These are phyloP conservation scores for Secale cereale DNA, from an alignment of 176 grass and related monocot genomes.

Conservation along the genomic window DNA sequence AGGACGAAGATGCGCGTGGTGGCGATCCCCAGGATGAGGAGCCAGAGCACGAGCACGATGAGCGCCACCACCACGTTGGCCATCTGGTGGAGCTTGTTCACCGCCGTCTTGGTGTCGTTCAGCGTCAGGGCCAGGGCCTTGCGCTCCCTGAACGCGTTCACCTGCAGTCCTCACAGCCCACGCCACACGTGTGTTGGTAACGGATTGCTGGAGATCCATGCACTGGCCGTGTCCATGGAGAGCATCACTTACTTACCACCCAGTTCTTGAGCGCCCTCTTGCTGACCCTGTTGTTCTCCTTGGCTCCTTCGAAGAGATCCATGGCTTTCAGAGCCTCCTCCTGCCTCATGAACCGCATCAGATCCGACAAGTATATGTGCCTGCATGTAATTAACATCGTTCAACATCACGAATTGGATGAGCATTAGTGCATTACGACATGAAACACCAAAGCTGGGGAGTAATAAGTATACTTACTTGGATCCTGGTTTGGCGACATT, in stretches of 20 bases:
- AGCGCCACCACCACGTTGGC: constrained; percentile 68
- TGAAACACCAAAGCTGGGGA: not conserved
- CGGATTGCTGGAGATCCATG: too few relatives aligned
- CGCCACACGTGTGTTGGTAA: too few relatives aligned
- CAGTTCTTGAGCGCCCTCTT: constrained; percentile 82
- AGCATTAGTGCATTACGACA: not conserved
- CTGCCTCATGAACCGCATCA: constrained; percentile 82
- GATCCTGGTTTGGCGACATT: constrained; percentile 72
- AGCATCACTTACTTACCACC: constrained; percentile 50
- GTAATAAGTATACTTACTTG: constrained; percentile 68
- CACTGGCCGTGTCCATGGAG: too few relatives aligned
- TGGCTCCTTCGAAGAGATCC: constrained; percentile 79
- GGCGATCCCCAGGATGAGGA: constrained; percentile 74
- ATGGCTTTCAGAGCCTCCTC: constrained; percentile 76
- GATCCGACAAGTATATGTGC: constrained; percentile 79
- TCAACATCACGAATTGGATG: not conserved
- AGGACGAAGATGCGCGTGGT: constrained; percentile 76
- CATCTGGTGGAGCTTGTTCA: constrained; percentile 97
- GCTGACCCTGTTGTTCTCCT: constrained; percentile 76
- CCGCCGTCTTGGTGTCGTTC: constrained; percentile 95
- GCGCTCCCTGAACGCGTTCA: constrained; percentile 84
- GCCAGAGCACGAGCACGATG: constrained; percentile 80
- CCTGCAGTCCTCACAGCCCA: constrained; percentile 29
- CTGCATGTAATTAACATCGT: constrained; percentile 44
- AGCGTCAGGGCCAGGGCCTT: constrained; percentile 93